These are phyloP conservation scores for Pseudogymnoascus sp. DNA, from an alignment of 2,329 filamentous ascomycete genomes.

Conservation along the genomic window DNA sequence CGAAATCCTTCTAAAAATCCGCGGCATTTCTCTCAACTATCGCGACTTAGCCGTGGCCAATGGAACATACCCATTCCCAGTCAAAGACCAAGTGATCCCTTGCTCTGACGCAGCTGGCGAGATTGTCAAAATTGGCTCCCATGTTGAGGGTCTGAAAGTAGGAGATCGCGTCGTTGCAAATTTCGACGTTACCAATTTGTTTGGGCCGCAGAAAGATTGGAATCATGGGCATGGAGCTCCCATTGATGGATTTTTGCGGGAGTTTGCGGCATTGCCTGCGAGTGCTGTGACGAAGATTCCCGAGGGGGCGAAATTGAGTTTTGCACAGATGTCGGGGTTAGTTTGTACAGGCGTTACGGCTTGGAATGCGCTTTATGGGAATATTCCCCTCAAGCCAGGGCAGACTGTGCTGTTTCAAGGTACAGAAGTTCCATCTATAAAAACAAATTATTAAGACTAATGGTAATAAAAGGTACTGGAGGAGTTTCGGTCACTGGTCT, in stretches of 20 bases:
- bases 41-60: constrained; percentile 30
- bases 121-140: constrained; percentile 26
- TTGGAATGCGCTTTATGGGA: constrained; percentile 42
- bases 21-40: constrained; percentile 30
- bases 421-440: constrained; percentile 13
- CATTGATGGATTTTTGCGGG: constrained; percentile 34
- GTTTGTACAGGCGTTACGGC: constrained; percentile 41
- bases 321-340: constrained; percentile 39
- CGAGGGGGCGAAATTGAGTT: constrained; percentile 40
- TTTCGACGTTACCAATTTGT: constrained; percentile 22
- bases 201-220: constrained; percentile 16
- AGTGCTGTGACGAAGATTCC: constrained; percentile 35
- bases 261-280: constrained; percentile 37
- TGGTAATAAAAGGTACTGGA: constrained; percentile 35
- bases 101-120: constrained; percentile 33
- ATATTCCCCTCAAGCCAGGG: constrained; percentile 33
- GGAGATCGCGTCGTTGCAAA: constrained; percentile 30
- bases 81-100: constrained; percentile 31
- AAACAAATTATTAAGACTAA: not conserved
- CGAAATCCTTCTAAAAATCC: constrained; percentile 29
- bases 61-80: constrained; percentile 26
- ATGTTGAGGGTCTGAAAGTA: constrained; percentile 22
- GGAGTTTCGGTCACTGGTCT: constrained; percentile 39
- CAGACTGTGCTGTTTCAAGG: constrained; percentile 34
- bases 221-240: constrained; percentile 22